Evolutionary conservation across 2,329 filamentous ascomycete species (phyloP).

Genomic region (Aspergillus texensis): DNA sequence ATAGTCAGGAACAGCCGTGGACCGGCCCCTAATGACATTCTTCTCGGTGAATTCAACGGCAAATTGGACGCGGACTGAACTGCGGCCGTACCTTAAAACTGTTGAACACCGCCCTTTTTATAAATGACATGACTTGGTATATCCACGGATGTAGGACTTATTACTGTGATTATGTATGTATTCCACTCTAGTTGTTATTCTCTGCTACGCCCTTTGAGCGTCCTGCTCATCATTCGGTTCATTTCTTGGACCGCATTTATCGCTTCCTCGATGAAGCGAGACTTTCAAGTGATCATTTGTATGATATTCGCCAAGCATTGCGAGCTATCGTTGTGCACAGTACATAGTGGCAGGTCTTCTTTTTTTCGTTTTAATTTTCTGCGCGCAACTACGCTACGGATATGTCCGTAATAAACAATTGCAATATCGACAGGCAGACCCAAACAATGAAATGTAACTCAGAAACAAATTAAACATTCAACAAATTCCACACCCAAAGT

Average conservation of each 20-base stretch:
- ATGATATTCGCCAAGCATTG: slow-evolving; percentile 21
- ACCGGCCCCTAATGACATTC: slow-evolving; percentile 67
- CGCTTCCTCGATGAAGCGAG: not conserved
- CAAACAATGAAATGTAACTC: not conserved
- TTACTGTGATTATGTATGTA: slow-evolving; percentile 11
- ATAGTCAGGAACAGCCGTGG: slow-evolving; percentile 57
- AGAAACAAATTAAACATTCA: not conserved
- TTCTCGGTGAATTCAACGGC: slow-evolving; percentile 71
- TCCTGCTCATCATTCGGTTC: not conserved
- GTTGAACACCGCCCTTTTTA: slow-evolving; percentile 7
- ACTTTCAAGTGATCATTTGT: slow-evolving; percentile 12
- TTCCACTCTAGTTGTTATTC: not conserved
- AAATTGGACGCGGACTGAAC: slow-evolving; percentile 64
- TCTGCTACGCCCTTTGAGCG: slow-evolving; percentile 2
- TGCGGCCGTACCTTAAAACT: not conserved
- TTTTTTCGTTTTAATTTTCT: slow-evolving; percentile 7
- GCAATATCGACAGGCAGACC: not conserved
- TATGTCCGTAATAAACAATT: not conserved
- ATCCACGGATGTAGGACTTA: slow-evolving; percentile 24
- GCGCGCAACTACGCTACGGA: not conserved
- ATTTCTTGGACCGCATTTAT: not conserved
- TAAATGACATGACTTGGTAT: slow-evolving; percentile 22
- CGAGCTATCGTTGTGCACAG: slow-evolving; percentile 11
- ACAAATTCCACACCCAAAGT: not conserved
- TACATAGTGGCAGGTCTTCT: not conserved